These are phyloP conservation scores for Isabelozyma pseudorhagii DNA, from an alignment of 805 yeast genomes.

Conservation along the genomic window DNA sequence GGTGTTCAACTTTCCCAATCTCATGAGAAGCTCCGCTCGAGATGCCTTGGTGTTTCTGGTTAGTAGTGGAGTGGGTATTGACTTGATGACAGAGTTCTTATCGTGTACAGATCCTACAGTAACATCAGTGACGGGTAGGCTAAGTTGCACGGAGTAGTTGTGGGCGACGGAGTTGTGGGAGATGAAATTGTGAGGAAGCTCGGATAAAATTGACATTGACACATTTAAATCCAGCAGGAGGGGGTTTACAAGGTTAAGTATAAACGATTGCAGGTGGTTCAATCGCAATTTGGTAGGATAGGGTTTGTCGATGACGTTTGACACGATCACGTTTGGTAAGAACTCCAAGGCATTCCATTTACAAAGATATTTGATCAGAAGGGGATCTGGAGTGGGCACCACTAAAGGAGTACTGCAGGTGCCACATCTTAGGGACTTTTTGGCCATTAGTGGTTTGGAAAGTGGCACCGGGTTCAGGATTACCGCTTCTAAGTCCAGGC, in stretches of 20 bases:
- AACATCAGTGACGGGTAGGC: constrained; percentile 24
- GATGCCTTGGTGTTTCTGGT: constrained; percentile 25
- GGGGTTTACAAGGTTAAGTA: constrained; percentile 33
- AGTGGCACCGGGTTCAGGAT: constrained; percentile 14
- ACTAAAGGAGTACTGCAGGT: constrained; percentile 25
- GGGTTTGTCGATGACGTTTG: constrained; percentile 9
- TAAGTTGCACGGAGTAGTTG: constrained; percentile 6
- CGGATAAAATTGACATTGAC: constrained; percentile 20
- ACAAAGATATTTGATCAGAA: constrained; percentile 24
- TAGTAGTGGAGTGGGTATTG: constrained; percentile 33
- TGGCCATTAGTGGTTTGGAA: constrained; percentile 21
- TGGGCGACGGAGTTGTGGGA: constrained; percentile 3
- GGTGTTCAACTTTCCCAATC: constrained; percentile 13
- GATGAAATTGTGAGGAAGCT: constrained; percentile 12
- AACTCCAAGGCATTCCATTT: constrained; percentile 33
- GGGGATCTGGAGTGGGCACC: constrained; percentile 22
- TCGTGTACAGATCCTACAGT: constrained; percentile 15
- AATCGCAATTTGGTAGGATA: constrained; percentile 5
- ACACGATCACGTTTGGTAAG: constrained; percentile 24
- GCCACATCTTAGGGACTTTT: constrained; percentile 23
- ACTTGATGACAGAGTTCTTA: constrained; percentile 19
- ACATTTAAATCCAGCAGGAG: constrained; percentile 15
- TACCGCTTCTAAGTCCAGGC: constrained; percentile 6
- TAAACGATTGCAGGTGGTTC: constrained; percentile 14
- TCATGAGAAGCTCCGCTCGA: constrained; percentile 26